These are phyloP conservation scores for Paramarasmius palmivorus DNA, from an alignment of 1,284 basidiomycete genomes.

Conservation along the genomic window DNA sequence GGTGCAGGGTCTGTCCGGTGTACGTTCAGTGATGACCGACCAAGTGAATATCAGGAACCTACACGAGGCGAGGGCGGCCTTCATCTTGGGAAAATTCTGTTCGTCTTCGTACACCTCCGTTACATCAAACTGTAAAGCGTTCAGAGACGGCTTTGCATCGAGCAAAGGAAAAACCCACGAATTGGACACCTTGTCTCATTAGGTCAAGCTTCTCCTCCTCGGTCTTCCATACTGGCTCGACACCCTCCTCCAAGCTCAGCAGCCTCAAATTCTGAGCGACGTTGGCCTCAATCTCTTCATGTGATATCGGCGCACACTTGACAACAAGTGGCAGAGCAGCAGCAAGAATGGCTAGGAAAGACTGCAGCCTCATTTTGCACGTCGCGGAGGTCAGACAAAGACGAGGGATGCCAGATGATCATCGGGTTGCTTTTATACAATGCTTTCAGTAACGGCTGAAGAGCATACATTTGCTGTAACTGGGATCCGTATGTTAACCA, in stretches of 20 bases:
- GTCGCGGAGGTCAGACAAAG: background rate
- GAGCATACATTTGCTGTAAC: no score
- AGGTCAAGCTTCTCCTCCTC: slow-evolving; percentile 37
- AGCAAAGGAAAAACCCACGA: slow-evolving; percentile 26
- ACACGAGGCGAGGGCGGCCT: slow-evolving; percentile 30
- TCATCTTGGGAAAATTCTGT: slow-evolving; percentile 21
- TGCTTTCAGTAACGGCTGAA: no score
- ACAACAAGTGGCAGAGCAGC: slow-evolving; percentile 4
- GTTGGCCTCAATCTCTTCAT: slow-evolving; percentile 35
- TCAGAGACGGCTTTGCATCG: background rate
- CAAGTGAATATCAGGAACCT: slow-evolving; percentile 11
- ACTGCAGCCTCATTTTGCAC: slow-evolving; percentile 1
- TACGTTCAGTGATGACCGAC: slow-evolving; percentile 6
- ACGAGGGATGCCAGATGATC: background rate
- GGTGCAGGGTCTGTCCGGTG: slow-evolving; percentile 34
- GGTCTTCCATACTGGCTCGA: slow-evolving; percentile 50
- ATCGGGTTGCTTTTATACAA: no score
- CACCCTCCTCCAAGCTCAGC: slow-evolving; percentile 44
- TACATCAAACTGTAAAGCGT: slow-evolving; percentile 38
- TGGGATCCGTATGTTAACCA: no score
- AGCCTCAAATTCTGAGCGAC: slow-evolving; percentile 44
- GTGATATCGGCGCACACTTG: slow-evolving; percentile 29
- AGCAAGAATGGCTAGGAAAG: slow-evolving; percentile 2
- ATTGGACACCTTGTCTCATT: slow-evolving; percentile 31
- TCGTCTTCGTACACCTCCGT: slow-evolving; percentile 56